These are phyloP conservation scores for Lactarius vividus DNA, from an alignment of 768 basidiomycete genomes.

Conservation along the genomic window DNA sequence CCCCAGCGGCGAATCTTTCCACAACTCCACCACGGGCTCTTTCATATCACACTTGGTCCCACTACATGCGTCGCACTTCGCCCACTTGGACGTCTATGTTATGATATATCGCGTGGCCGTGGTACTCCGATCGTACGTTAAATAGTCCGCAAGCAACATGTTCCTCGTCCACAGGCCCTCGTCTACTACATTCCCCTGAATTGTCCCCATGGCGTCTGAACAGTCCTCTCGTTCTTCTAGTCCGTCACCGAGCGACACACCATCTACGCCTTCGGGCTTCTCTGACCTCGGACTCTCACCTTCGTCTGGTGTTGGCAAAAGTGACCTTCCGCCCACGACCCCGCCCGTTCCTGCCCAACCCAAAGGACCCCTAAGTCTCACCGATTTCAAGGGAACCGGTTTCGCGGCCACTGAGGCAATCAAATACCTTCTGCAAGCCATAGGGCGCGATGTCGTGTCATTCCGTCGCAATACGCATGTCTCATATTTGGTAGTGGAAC, in stretches of 20 bases:
- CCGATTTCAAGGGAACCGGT: not conserved
- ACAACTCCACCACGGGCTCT: not conserved
- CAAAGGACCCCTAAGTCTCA: conserved; percentile 2
- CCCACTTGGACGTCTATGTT: not conserved
- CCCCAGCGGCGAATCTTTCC: not conserved
- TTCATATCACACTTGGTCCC: conserved; percentile 10
- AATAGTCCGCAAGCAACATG: not conserved
- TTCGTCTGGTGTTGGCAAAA: not conserved
- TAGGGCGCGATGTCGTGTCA: conserved; percentile 22
- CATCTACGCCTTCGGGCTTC: not conserved
- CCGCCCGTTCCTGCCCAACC: not conserved
- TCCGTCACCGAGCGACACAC: not conserved
- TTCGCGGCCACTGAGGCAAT: conserved; percentile 23
- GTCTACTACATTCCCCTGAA: not conserved
- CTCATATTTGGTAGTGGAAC: conserved; percentile 26
- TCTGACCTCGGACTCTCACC: not conserved
- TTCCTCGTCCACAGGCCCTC: not conserved
- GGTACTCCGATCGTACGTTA: not conserved
- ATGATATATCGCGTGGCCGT: not conserved
- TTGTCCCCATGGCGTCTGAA: not conserved
- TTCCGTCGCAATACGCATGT: conserved; percentile 28
- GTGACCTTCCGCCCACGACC: not conserved
- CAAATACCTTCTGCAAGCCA: conserved; percentile 24
- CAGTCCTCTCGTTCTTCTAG: not conserved
- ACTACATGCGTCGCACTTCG: not conserved